phyloP scores from a whole-genome alignment of 345 rosid species.

The Euclidium syriacum region DNA sequence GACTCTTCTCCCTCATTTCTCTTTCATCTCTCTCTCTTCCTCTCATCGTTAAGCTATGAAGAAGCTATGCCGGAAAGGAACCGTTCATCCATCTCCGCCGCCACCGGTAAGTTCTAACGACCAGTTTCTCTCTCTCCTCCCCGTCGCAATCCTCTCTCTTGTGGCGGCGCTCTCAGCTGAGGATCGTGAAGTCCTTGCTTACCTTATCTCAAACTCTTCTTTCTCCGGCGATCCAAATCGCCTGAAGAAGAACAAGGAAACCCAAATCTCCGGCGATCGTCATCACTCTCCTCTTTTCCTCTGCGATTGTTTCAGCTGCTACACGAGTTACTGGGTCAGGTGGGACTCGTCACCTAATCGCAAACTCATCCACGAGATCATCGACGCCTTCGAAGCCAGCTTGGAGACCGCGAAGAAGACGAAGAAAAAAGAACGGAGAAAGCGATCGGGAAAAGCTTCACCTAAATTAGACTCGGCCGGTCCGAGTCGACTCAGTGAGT shows the following conservation, averaged over 20 bases:
- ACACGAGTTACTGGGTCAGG: constrained; percentile 66
- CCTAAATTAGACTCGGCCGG: constrained; percentile 8
- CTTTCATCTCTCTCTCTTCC: background rate
- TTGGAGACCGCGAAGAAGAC: constrained; percentile 29
- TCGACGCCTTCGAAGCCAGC: constrained; percentile 55
- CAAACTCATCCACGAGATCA: constrained; percentile 62
- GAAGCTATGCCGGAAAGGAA: constrained; percentile 61
- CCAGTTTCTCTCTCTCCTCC: constrained; percentile 61
- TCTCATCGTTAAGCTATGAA: constrained; percentile 37
- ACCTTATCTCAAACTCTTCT: constrained; percentile 56
- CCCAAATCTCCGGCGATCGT: background rate
- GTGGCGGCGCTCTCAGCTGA: constrained; percentile 54
- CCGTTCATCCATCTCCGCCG: constrained; percentile 72
- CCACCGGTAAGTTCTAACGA: constrained; percentile 41
- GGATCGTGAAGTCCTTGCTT: constrained; percentile 57
- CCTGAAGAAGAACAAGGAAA: constrained; percentile 2
- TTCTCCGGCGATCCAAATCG: constrained; percentile 21
- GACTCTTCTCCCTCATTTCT: constrained; percentile 1
- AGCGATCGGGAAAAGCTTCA: constrained; percentile 18
- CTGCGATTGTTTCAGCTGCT: constrained; percentile 70
- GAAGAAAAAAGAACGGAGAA: constrained; percentile 40
- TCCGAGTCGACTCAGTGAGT: constrained; percentile 28
- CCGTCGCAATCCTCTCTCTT: constrained; percentile 64
- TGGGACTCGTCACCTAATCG: constrained; percentile 76
- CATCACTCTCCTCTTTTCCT: constrained; percentile 48